Evolutionary conservation across 257 asterid species (phyloP), one percentile per base, ranked within the genome.

Genomic region (Nicotiana paniculata): DNA sequence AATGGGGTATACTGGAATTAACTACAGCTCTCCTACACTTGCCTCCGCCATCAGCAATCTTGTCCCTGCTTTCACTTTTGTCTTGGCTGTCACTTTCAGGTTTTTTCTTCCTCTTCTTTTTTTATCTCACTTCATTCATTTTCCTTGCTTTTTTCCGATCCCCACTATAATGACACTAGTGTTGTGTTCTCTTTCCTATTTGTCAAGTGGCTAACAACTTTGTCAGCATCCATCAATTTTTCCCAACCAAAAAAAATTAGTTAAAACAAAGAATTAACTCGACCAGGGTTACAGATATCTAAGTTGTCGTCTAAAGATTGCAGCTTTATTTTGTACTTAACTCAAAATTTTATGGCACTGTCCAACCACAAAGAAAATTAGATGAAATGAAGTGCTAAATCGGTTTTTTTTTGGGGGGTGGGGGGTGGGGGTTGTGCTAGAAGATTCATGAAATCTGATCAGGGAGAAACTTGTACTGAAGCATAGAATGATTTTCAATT

Each of bases 11-110:
- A 90, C 91, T 1, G 98, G 96, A 33, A 90, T 94, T 62, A 84
- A 83, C 59, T 92, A 89, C 83, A 88, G 90, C 24, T 92, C 97
- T 69, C 98, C 98, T 48, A 93, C 98, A 74, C 93, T 92, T 16
- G 96, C 97, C 61, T 94, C 95, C 24, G 97, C 97, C 84, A 90
- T 94, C 89, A 91, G 98, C 90, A 94, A 93, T 80, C 91, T 94
- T 2, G 87, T 90, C 59, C 98, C 98, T 80, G 98, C 98, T 10
- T 91, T 92, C 68, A 93, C 98, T 69, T 93, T 93, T 79, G 70
- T 70, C 11, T 72, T 87, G 28, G 90, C 90, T 10, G 64, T 87
- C 77, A 30, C 85, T 30, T 83, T 85, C 88, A 85, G 90, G 90
- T 87, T 43, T 6, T 4, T 51, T 18, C 18, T 70, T 12, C 59